Evolutionary conservation across 768 basidiomycete genomes (phyloP), one percentile per base, ranked within the genome.

Genomic region (Chalciporus sphaerocephalus): DNA sequence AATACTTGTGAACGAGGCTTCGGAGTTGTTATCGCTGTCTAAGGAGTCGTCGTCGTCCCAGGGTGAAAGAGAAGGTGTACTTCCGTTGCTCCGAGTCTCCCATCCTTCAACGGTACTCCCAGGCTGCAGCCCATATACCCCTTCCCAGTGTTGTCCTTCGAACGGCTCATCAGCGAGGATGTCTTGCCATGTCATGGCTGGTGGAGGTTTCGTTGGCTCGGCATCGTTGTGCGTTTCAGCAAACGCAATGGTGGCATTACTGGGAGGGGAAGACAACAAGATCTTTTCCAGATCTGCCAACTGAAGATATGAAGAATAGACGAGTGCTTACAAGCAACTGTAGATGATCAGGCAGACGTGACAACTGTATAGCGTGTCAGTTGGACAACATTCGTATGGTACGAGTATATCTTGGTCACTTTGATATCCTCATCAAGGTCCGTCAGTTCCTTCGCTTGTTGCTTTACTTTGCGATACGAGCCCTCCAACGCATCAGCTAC

Each of bases 61-160:
- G 7, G 85, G 79, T 1, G 85, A 87, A 28, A 87, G 72, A 1
- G 84, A 85, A 0, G 83, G 79, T 1, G 81, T 78, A 58, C 77
- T 86, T 53, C 78, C 80, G 49, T 68, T 74, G 30, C 75, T 78
- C 42, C 69, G 69, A 34, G 65, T 66, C 36, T 74, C 72, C 60
- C 72, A 70, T 25, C 70, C 65, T 38, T 72, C 68, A 6, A 71
- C 60, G 1, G 70, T 72, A 45, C 66, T 69, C 22, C 80, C 76
- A n/a, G 71, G 61, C 21, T 76, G 75, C 20, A 73, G 60, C 7
- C 73, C 82, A 50, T 78, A 79, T n/a, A 78, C 77, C 1, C 85
- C 85, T 57, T 87, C 78, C 88, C 88, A 91, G 56, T 91, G 89
- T 50, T 91, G 81, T 13, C 86, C 90, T 62, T 91, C 85, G 50